Percentiles rank a stretch among this genome's conserved stretches.
phyloP scores from a whole-genome alignment of 192 early-diverging fungal species.

The Glomus cerebriforme region DNA sequence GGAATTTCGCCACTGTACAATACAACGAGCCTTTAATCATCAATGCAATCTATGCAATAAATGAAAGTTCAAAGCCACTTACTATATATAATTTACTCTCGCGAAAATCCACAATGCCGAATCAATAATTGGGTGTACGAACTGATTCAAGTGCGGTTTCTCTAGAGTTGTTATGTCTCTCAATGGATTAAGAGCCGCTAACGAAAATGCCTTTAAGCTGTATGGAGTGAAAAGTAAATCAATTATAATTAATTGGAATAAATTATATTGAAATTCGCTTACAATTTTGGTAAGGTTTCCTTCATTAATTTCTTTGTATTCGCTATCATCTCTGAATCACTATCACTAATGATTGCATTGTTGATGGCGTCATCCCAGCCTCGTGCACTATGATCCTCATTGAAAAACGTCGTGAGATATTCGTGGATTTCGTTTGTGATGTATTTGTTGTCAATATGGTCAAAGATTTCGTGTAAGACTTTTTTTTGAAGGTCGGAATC shows the following conservation, averaged over 20 bases:
- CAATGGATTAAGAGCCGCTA: not conserved
- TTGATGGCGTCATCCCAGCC: not conserved
- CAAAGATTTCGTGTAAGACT: not conserved
- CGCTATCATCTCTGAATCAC: not conserved
- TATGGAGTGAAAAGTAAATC: not conserved
- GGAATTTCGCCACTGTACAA: not conserved
- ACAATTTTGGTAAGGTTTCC: not conserved
- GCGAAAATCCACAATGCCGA: slow-evolving; percentile 1
- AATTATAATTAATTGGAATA: not conserved
- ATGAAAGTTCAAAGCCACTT: not conserved
- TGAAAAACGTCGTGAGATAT: not conserved
- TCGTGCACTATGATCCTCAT: not conserved
- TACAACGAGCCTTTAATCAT: too few relatives aligned
- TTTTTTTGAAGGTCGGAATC: too few relatives aligned
- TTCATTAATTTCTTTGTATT: not conserved
- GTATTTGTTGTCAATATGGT: not conserved
- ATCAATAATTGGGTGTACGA: slow-evolving; percentile 5
- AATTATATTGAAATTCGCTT: not conserved
- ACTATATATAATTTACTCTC: not conserved
- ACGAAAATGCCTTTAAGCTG: slow-evolving; percentile 13
- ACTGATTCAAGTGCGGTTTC: not conserved
- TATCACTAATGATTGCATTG: not conserved
- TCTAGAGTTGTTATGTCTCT: not conserved
- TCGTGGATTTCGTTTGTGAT: not conserved
- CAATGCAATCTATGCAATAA: not conserved